Conservation (phyloP, 306 rosid species). For the Trifolium pratense region DNA sequence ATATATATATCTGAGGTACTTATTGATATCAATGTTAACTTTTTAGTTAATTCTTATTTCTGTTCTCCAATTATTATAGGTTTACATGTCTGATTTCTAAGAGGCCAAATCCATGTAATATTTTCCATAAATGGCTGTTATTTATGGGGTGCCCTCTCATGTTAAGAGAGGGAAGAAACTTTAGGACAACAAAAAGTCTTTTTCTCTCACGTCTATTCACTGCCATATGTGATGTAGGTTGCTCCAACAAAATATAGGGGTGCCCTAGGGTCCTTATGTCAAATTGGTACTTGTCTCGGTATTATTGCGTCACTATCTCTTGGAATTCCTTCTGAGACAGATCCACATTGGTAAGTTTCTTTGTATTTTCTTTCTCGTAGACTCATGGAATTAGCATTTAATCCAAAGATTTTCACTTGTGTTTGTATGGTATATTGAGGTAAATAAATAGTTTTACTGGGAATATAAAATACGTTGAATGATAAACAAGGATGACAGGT, state of each 20-base stretch:
- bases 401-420: slow-evolving; percentile 5
- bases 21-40: slow-evolving; percentile 29
- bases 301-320: slow-evolving; percentile 74
- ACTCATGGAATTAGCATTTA: slow-evolving; percentile 13
- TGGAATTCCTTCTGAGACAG: slow-evolving; percentile 73
- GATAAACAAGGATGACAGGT: not conserved
- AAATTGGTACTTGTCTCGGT: slow-evolving; percentile 92
- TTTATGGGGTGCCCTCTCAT: slow-evolving; percentile 1
- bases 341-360: slow-evolving; percentile 81
- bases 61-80: not conserved
- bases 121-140: not conserved
- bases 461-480: slow-evolving; percentile 18
- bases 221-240: slow-evolving; percentile 55
- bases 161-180: slow-evolving; percentile 22
- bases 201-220: slow-evolving; percentile 25
- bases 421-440: slow-evolving; percentile 8
- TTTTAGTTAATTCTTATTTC: slow-evolving; percentile 11
- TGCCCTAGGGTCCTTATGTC: slow-evolving; percentile 79
- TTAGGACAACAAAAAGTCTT: slow-evolving; percentile 3
- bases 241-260: slow-evolving; percentile 92
- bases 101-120: not conserved
- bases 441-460: slow-evolving; percentile 15
- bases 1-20: slow-evolving; percentile 86
- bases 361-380: slow-evolving; percentile 35
- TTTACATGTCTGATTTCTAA: not conserved